A percentile compares a stretch with the other conserved stretches of the same genome.
These are phyloP conservation scores for Thelephora aurantiotincta DNA, from an alignment of 768 basidiomycete species.

Conservation along the genomic window DNA sequence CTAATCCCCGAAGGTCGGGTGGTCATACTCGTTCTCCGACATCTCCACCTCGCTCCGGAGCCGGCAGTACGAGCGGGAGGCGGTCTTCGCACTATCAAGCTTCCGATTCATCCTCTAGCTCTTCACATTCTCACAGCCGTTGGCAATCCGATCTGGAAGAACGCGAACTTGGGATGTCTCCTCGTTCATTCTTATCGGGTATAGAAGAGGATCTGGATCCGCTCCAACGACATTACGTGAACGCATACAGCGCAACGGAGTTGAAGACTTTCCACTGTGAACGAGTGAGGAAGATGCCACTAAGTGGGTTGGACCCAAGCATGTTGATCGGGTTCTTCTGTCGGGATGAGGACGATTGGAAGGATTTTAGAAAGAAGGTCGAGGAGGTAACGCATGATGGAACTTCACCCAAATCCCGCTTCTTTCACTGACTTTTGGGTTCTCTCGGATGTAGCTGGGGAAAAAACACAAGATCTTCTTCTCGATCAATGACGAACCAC, in stretches of 20 bases:
- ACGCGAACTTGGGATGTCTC: slow-evolving; percentile 19
- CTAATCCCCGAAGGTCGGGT: slow-evolving; percentile 9
- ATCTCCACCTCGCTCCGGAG: slow-evolving; percentile 10
- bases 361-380: slow-evolving; percentile 61
- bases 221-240: slow-evolving; percentile 48
- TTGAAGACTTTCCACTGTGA: slow-evolving; percentile 93
- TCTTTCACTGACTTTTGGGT: slow-evolving; percentile 2
- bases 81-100: slow-evolving; percentile 17
- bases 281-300: slow-evolving; percentile 88
- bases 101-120: slow-evolving; percentile 12
- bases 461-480: slow-evolving; percentile 52
- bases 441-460: slow-evolving; percentile 22
- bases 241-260: slow-evolving; percentile 59
- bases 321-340: slow-evolving; percentile 93
- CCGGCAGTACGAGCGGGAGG: slow-evolving; percentile 13
- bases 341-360: slow-evolving; percentile 74
- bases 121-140: slow-evolving; percentile 15
- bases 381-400: slow-evolving; percentile 43
- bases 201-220: slow-evolving; percentile 23
- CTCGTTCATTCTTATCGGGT: slow-evolving; percentile 1
- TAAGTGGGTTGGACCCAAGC: slow-evolving; percentile 85
- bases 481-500: slow-evolving; percentile 78
- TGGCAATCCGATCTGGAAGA: slow-evolving; percentile 24
- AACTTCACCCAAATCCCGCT: too few species aligned
- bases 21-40: slow-evolving; percentile 15